Conservation (phyloP, 495 filamentous ascomycete species). For the Daldinia bambusicola region DNA sequence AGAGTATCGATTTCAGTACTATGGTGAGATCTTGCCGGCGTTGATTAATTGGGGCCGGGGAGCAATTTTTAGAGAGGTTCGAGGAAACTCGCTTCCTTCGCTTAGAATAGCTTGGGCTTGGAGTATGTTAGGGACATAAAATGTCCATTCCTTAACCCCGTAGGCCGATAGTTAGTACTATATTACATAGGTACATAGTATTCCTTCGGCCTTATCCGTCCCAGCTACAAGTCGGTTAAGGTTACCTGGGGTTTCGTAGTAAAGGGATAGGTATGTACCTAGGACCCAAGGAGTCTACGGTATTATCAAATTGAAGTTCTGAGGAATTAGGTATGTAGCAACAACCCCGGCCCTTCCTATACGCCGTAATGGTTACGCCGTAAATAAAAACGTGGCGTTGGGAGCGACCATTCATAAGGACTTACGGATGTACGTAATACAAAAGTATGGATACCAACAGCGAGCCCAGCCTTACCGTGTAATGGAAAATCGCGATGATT, state of each 20-base stretch:
- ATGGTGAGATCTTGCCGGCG: no score
- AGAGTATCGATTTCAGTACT: background rate
- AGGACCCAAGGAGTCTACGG: background rate
- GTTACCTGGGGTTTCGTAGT: background rate
- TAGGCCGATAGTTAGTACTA: background rate
- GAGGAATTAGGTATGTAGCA: background rate
- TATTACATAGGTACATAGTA: background rate
- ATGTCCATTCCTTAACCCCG: background rate
- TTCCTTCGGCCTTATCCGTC: slow-evolving; percentile 1
- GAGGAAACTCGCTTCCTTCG: slow-evolving; percentile 11
- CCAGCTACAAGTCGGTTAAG: background rate
- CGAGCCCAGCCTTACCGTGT: slow-evolving; percentile 22
- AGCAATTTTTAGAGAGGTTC: background rate
- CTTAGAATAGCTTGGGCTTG: background rate
- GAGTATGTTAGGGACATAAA: no score
- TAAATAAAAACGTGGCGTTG: background rate
- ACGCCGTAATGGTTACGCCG: background rate
- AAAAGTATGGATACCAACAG: background rate
- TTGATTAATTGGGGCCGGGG: background rate
- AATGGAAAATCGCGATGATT: slow-evolving; percentile 15
- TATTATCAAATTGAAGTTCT: background rate
- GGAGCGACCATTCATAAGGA: no score
- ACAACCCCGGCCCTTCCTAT: background rate
- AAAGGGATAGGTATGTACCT: no score
- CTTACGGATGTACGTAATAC: background rate